These are phyloP conservation scores for Volvox carteri DNA, from an alignment of 163 green algal genomes.

Conservation along the genomic window DNA sequence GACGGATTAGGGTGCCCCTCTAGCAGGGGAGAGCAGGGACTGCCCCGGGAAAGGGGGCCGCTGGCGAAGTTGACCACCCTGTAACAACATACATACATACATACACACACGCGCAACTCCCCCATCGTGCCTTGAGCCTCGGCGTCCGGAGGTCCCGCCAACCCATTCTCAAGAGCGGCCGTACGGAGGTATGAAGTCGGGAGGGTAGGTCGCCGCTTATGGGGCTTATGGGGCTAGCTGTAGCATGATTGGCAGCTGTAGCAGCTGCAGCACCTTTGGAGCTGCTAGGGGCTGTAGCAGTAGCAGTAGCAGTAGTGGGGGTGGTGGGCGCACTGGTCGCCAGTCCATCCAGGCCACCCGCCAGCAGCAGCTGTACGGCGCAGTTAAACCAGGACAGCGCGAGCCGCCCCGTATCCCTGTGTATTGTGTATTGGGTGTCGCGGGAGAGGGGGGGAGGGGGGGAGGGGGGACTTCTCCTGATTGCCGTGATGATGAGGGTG, in stretches of 20 bases:
- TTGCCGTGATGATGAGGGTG: too few species aligned
- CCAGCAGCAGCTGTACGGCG: conserved; percentile 5
- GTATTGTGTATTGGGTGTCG: background rate
- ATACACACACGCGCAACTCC: background rate
- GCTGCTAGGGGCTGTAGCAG: too few species aligned
- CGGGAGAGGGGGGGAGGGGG: background rate
- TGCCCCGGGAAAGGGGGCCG: too few species aligned
- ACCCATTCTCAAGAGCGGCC: conserved; percentile 13
- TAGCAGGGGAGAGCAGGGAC: too few species aligned
- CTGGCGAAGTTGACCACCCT: background rate
- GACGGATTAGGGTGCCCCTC: too few species aligned
- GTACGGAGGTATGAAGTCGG: conserved; percentile 6
- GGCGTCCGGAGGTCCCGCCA: conserved; percentile 22
- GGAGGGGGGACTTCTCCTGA: too few species aligned
- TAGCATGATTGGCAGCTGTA: too few species aligned
- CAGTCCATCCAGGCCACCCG: conserved; percentile 19
- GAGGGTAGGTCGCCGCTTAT: background rate
- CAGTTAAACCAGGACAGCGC: background rate
- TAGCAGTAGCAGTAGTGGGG: too few species aligned
- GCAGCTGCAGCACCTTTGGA: too few species aligned
- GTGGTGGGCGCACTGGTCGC: too few species aligned
- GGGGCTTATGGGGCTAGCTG: too few species aligned
- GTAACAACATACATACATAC: background rate
- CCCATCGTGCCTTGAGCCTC: conserved; percentile 1
- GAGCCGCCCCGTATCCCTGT: conserved; percentile 8